Evolutionary conservation across 1,139 yeast species (phyloP).

Genomic region (Chernovozyma sophiae-reginae): DNA sequence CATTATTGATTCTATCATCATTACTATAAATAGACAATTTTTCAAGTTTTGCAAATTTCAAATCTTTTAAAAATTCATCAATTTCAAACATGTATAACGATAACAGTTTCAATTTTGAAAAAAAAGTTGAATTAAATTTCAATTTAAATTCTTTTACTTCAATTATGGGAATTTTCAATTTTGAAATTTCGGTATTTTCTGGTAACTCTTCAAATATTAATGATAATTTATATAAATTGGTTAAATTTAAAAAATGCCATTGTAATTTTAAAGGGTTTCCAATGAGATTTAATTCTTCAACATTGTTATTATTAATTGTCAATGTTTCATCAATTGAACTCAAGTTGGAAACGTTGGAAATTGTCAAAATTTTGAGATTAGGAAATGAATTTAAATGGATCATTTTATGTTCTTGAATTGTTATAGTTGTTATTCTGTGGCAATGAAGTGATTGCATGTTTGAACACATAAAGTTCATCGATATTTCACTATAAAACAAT

Average conservation of each 20-base stretch:
- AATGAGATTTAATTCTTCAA: slow-evolving; percentile 1
- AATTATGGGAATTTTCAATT: background rate
- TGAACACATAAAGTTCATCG: background rate
- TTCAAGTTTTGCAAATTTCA: slow-evolving; percentile 2
- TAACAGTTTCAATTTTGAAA: slow-evolving; percentile 1
- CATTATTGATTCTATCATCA: slow-evolving; percentile 2
- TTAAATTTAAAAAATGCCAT: background rate
- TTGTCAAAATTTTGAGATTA: background rate
- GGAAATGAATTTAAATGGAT: background rate
- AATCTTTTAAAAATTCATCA: slow-evolving; percentile 1
- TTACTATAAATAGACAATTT: slow-evolving; percentile 6
- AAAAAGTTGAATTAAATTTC: slow-evolving; percentile 3
- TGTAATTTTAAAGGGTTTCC: slow-evolving; percentile 5
- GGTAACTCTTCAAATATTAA: slow-evolving; percentile 3
- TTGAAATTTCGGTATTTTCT: background rate
- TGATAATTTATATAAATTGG: background rate
- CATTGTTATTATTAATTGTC: background rate
- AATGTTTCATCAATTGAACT: background rate
- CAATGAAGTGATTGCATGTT: too few relatives aligned
- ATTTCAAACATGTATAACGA: slow-evolving; percentile 3
- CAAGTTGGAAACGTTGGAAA: background rate
- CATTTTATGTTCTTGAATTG: background rate
- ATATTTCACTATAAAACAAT: background rate
- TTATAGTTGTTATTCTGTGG: background rate
- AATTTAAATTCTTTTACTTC: slow-evolving; percentile 1